Evolutionary conservation across 225 moss, liverwort and hornwort species (phyloP).

Genomic region (Polytrichum formosum): DNA sequence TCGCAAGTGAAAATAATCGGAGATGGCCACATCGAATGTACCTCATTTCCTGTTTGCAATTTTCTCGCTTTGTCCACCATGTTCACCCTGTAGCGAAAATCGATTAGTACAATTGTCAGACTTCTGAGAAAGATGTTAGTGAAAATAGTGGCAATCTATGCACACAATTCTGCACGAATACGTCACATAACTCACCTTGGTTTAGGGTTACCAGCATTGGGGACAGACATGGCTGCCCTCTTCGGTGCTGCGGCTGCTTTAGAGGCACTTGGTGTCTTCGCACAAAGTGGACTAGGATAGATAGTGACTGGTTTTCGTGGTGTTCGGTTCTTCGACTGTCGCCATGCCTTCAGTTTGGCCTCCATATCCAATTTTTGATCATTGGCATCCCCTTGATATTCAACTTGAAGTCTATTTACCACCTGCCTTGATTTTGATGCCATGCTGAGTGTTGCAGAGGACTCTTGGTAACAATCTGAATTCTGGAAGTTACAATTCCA

Average conservation of each 20-base stretch:
- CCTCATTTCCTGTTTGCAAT: not conserved
- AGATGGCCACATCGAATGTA: not conserved
- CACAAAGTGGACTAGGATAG: conserved; percentile 13
- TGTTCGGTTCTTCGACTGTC: conserved; percentile 22
- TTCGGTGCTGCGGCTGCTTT: conserved; percentile 1
- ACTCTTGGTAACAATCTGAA: conserved; percentile 26
- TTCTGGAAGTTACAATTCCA: conserved; percentile 18
- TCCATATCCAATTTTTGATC: conserved; percentile 27
- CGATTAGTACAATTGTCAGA: too few species aligned
- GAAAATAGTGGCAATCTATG: not conserved
- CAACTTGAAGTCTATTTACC: conserved; percentile 10
- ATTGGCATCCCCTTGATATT: not conserved
- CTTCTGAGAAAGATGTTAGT: too few species aligned
- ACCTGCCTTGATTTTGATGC: conserved; percentile 37
- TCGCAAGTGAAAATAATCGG: too few species aligned
- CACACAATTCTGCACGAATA: not conserved
- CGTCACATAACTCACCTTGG: not conserved
- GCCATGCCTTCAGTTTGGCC: conserved; percentile 31
- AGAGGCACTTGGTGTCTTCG: conserved; percentile 7
- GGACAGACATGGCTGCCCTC: not conserved
- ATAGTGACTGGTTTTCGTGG: conserved; percentile 11
- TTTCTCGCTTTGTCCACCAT: not conserved
- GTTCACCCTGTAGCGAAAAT: not conserved
- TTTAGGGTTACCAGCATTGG: not conserved
- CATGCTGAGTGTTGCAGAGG: conserved; percentile 28